Evolutionary conservation across 1,284 basidiomycete species (phyloP).

Genomic region (Singerocomus inundabilis): DNA sequence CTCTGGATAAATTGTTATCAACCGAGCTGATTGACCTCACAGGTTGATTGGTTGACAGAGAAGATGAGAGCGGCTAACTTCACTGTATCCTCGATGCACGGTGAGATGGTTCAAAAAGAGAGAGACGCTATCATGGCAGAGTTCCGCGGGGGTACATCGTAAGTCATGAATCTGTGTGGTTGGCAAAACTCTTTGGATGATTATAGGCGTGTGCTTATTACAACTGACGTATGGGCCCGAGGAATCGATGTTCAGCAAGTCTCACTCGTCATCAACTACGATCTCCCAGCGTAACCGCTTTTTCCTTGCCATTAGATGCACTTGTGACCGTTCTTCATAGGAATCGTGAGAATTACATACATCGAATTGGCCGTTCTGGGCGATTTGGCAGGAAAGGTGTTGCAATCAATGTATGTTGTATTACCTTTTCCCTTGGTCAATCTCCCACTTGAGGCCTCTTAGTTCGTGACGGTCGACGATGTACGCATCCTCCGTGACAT

Average conservation of each 20-base stretch:
- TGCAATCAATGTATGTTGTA: constrained; percentile 73
- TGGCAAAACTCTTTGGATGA: constrained; percentile 7
- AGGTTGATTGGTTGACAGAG: constrained; percentile 99
- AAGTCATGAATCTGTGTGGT: constrained; percentile 35
- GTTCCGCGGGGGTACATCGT: constrained; percentile 94
- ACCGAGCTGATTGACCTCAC: constrained; percentile 16
- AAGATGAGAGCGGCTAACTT: constrained; percentile 98
- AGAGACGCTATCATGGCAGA: constrained; percentile 99
- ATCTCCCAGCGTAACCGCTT: constrained; percentile 78
- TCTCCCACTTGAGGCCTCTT: constrained; percentile 14
- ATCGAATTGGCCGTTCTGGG: constrained; percentile 94
- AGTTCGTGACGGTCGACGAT: constrained; percentile 92
- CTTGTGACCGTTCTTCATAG: constrained; percentile 38
- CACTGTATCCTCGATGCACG: constrained; percentile 96
- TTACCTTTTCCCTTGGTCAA: background rate
- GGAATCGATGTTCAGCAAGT: constrained; percentile 99
- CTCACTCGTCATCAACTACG: constrained; percentile 97
- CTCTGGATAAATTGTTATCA: background rate
- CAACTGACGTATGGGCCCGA: constrained; percentile 97
- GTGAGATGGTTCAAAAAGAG: constrained; percentile 99
- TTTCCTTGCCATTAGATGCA: constrained; percentile 7
- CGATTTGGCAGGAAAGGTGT: constrained; percentile 95
- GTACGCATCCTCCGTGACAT: constrained; percentile 90
- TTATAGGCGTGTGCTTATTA: constrained; percentile 86
- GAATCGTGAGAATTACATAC: constrained; percentile 98